Conservation (phyloP, 768 basidiomycete species). For the Leccinum incarnatum region DNA sequence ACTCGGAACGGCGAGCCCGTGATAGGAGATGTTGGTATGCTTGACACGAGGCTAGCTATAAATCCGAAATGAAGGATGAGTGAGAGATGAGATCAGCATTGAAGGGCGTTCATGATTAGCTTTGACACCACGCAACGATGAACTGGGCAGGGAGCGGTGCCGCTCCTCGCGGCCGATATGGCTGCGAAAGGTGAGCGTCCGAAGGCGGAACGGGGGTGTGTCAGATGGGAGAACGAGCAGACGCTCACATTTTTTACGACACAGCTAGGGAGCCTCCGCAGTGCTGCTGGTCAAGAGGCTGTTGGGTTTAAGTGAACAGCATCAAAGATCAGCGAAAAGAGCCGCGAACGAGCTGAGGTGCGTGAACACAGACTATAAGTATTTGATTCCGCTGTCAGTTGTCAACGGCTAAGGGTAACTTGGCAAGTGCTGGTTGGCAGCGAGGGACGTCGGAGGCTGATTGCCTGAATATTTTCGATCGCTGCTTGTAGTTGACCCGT, state of each 20-base stretch:
- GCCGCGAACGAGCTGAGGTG: conserved; percentile 3
- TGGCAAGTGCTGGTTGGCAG: conserved; percentile 6
- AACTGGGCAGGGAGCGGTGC: conserved; percentile 26
- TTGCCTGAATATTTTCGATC: conserved; percentile 11
- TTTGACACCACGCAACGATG: conserved; percentile 26
- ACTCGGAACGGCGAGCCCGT: conserved; percentile 27
- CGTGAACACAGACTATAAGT: conserved; percentile 14
- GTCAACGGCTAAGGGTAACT: conserved; percentile 16
- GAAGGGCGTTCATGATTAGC: conserved; percentile 34
- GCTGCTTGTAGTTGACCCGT: conserved; percentile 4
- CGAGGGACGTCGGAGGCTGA: conserved; percentile 12
- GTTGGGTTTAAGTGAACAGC: conserved; percentile 19
- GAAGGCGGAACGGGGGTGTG: background rate
- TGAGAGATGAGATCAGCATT: conserved; percentile 35
- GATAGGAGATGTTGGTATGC: conserved; percentile 29
- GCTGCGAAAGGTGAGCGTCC: conserved; percentile 10
- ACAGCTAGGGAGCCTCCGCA: conserved; percentile 1
- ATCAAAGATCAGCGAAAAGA: conserved; percentile 25
- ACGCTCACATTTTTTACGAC: conserved; percentile 23
- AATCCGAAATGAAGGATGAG: conserved; percentile 35
- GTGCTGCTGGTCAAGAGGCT: conserved; percentile 7
- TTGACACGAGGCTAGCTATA: conserved; percentile 36
- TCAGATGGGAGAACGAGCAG: conserved; percentile 1
- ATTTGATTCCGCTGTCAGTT: conserved; percentile 33
- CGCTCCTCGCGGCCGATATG: conserved; percentile 26